Conservation (phyloP, 139 green algal genomes). For the Desmodesmus armatus region DNA sequence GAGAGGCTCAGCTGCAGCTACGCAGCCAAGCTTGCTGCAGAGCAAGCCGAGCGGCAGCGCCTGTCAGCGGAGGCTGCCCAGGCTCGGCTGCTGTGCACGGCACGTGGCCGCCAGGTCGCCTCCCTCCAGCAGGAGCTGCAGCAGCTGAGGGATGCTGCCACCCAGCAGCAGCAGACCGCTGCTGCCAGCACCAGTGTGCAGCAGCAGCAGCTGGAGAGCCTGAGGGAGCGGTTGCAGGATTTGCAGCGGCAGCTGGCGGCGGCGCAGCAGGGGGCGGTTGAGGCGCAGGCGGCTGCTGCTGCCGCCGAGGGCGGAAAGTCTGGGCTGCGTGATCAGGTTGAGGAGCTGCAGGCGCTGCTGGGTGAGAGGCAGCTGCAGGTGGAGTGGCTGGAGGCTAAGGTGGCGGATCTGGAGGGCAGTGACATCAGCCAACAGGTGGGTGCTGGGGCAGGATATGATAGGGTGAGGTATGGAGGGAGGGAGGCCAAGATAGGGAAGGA, state of each 20-base stretch:
- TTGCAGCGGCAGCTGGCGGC: slow-evolving; percentile 42
- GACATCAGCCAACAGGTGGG: not conserved
- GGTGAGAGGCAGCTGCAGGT: slow-evolving; percentile 48
- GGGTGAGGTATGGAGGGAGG: slow-evolving; percentile 16
- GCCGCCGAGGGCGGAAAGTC: slow-evolving; percentile 1
- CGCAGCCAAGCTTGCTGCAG: slow-evolving; percentile 24
- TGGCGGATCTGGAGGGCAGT: slow-evolving; percentile 54
- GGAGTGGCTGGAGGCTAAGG: slow-evolving; percentile 59
- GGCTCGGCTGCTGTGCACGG: slow-evolving; percentile 48
- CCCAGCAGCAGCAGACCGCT: slow-evolving; percentile 24
- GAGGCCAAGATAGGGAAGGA: not conserved
- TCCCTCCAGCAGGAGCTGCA: slow-evolving; percentile 42
- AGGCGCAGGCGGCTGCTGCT: slow-evolving; percentile 2
- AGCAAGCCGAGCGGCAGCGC: slow-evolving; percentile 45
- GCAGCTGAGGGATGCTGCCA: slow-evolving; percentile 3
- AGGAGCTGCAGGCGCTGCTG: slow-evolving; percentile 27
- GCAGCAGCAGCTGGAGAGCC: slow-evolving; percentile 37
- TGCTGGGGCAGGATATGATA: no score
- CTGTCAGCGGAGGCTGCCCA: slow-evolving; percentile 50
- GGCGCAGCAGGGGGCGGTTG: slow-evolving; percentile 43
- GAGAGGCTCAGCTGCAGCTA: slow-evolving; percentile 16
- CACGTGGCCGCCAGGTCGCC: slow-evolving; percentile 47
- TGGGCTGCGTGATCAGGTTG: slow-evolving; percentile 45
- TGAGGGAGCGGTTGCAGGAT: slow-evolving; percentile 14
- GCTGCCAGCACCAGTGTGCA: slow-evolving; percentile 35